A percentile compares a stretch with the other conserved stretches of the same genome.
Evolutionary conservation across 208 protist species (phyloP).

Genomic region (Porcisia hertigi): DNA sequence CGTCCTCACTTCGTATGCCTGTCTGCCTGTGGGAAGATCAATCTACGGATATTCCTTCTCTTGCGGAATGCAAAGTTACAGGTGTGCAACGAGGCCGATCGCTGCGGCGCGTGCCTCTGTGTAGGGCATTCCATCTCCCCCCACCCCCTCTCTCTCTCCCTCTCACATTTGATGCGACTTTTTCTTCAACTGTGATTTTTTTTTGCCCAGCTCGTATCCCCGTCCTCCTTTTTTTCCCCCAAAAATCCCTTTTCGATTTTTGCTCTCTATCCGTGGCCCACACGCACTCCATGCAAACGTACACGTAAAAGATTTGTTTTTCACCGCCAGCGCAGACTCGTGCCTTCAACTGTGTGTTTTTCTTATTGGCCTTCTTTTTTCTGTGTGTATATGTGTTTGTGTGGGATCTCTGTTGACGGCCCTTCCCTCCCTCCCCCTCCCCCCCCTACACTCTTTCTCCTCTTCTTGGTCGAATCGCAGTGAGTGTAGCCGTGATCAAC

Average conservation of each 20-base stretch:
- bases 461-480: not conserved
- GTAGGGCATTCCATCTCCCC: not conserved
- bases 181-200: not conserved
- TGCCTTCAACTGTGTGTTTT: not conserved
- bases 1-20: too few relatives aligned
- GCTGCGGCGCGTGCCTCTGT: not conserved
- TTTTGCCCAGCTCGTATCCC: too few relatives aligned
- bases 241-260: not conserved
- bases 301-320: not conserved
- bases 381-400: too few relatives aligned
- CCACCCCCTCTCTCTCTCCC: not conserved
- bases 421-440: not conserved
- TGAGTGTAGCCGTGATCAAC: not conserved
- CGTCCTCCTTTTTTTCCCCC: not conserved
- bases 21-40: too few relatives aligned
- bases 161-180: not conserved
- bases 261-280: not conserved
- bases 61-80: too few relatives aligned
- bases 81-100: too few relatives aligned
- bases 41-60: too few relatives aligned
- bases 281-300: not conserved
- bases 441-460: not conserved
- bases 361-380: not conserved
- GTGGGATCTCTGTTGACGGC: not conserved
- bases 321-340: not conserved